phyloP scores from a whole-genome alignment of 306 rosid species.

The Quercus robur region DNA sequence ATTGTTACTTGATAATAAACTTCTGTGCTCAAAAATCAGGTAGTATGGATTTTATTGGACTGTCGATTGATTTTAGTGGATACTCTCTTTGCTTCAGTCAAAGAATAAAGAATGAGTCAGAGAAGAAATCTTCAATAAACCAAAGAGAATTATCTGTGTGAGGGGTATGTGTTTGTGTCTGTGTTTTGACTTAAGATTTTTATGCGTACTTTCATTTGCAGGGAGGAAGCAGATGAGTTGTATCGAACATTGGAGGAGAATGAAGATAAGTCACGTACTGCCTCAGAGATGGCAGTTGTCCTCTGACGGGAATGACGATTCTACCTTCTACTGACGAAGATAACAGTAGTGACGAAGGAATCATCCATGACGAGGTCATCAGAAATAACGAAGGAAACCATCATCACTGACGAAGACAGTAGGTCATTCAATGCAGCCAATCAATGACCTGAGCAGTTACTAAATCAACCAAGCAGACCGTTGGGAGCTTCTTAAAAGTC shows the following conservation, averaged over 20 bases:
- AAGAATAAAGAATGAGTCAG: no score
- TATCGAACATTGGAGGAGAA: conserved; percentile 70
- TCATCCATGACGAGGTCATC: no score
- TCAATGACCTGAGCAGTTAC: no score
- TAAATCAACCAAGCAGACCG: no score
- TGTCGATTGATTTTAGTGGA: not conserved
- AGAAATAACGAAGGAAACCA: no score
- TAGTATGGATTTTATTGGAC: not conserved
- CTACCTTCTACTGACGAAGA: no score
- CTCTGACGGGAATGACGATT: not conserved
- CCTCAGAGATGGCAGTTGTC: conserved; percentile 50
- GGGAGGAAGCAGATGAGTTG: conserved; percentile 84
- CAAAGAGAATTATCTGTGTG: not conserved
- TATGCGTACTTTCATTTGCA: conserved; percentile 16
- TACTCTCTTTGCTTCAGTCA: not conserved
- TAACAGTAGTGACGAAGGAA: no score
- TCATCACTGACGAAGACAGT: no score
- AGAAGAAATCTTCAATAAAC: no score
- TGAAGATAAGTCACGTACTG: conserved; percentile 46
- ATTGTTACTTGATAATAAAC: conserved; percentile 48
- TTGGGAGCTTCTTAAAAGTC: no score
- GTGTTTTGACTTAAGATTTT: not conserved
- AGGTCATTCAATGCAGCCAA: no score
- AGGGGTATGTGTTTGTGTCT: not conserved
- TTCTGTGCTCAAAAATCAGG: conserved; percentile 80